A percentile compares a stretch with the other conserved stretches of the same genome.
Evolutionary conservation across 1,139 yeast species (phyloP).

Genomic region (Zygosaccharomyces pseudobailii): DNA sequence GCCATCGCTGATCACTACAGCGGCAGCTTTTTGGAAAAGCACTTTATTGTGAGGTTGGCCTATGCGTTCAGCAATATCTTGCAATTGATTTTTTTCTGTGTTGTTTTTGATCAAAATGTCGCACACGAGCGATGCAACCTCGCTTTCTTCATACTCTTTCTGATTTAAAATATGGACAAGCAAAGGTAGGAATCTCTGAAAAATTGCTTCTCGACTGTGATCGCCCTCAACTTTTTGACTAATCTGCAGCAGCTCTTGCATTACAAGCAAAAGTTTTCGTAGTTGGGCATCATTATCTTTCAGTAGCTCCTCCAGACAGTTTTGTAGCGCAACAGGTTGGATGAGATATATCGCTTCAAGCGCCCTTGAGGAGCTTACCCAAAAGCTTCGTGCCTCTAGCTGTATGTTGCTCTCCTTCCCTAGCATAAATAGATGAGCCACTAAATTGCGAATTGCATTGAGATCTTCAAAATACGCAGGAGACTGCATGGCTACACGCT

Average conservation of each 20-base stretch:
- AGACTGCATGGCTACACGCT: slow-evolving; percentile 73
- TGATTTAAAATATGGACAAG: slow-evolving; percentile 19
- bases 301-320: slow-evolving; percentile 5
- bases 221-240: slow-evolving; percentile 13
- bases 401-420: slow-evolving; percentile 20
- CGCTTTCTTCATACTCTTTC: slow-evolving; percentile 1
- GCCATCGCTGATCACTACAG: not conserved
- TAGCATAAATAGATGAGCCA: slow-evolving; percentile 20
- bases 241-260: slow-evolving; percentile 22
- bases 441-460: slow-evolving; percentile 14
- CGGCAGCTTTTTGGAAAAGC: not conserved
- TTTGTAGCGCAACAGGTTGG: slow-evolving; percentile 18
- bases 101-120: slow-evolving; percentile 17
- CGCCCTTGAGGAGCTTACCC: slow-evolving; percentile 30
- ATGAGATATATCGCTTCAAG: slow-evolving; percentile 30
- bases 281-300: slow-evolving; percentile 11
- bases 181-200: slow-evolving; percentile 17
- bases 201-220: slow-evolving; percentile 15
- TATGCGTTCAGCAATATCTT: not conserved
- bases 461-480: slow-evolving; percentile 44
- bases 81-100: not conserved
- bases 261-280: slow-evolving; percentile 14
- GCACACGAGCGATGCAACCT: slow-evolving; percentile 16
- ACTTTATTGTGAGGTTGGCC: not conserved
- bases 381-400: slow-evolving; percentile 23